Evolutionary conservation across 768 basidiomycete genomes (phyloP).

Genomic region (Kwoniella sp.): DNA sequence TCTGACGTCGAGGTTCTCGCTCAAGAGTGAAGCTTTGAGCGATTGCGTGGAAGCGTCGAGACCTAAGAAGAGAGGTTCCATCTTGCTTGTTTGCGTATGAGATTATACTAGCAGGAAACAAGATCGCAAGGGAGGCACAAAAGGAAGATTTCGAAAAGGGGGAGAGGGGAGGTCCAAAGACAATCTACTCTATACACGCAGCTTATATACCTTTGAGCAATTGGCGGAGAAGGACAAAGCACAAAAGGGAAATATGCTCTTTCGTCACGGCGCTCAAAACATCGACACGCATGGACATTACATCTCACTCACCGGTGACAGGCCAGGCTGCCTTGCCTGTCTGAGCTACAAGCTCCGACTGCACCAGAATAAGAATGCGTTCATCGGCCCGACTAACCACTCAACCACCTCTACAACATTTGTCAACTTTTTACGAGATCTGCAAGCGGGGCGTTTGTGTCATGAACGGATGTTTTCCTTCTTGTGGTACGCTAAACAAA

Average conservation of each 20-base stretch:
- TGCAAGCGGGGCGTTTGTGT: background rate
- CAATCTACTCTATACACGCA: background rate
- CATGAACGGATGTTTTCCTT: background rate
- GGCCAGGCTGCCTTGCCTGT: too few relatives aligned
- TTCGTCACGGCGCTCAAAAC: background rate
- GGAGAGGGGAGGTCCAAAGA: background rate
- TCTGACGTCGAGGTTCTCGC: conserved; percentile 64
- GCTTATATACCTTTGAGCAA: background rate
- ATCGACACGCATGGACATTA: background rate
- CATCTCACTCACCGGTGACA: background rate
- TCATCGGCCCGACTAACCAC: background rate
- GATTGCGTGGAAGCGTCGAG: conserved; percentile 82
- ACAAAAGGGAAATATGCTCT: background rate
- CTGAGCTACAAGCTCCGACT: too few relatives aligned
- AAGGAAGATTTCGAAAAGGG: background rate
- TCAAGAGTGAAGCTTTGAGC: conserved; percentile 68
- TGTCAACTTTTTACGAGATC: background rate
- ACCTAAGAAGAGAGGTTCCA: conserved; percentile 64
- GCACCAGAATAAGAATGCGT: too few relatives aligned
- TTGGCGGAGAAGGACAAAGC: background rate
- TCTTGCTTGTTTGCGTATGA: too few relatives aligned
- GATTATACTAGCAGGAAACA: too few relatives aligned
- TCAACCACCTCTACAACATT: background rate
- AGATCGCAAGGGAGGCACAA: too few relatives aligned
- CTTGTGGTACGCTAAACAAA: background rate